Evolutionary conservation across 768 basidiomycete species (phyloP).

Genomic region (Myochromella boudieri): DNA sequence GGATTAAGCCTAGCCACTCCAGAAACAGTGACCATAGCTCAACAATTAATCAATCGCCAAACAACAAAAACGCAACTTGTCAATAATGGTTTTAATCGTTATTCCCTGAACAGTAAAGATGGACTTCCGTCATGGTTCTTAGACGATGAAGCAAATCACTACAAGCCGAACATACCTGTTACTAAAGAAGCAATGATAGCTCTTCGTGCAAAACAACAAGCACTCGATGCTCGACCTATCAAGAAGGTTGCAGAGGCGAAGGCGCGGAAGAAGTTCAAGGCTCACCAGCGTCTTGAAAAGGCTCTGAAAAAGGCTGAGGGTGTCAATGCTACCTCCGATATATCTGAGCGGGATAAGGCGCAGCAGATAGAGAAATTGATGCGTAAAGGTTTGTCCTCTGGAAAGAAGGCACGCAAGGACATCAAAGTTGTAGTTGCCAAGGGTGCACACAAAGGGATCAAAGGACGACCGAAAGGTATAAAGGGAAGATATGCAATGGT

Average conservation of each 20-base stretch:
- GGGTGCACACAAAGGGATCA: constrained; percentile 84
- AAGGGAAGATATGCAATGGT: constrained; percentile 97
- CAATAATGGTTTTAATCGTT: constrained; percentile 94
- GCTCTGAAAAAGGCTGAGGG: constrained; percentile 96
- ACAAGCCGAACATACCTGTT: constrained; percentile 93
- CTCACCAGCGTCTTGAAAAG: constrained; percentile 81
- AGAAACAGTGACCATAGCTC: constrained; percentile 90
- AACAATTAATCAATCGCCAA: constrained; percentile 86
- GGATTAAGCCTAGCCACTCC: constrained; percentile 83
- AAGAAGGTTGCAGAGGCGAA: constrained; percentile 99
- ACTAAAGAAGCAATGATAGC: constrained; percentile 92
- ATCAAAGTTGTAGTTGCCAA: constrained; percentile 91
- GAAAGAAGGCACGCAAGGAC: constrained; percentile 67
- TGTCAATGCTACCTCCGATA: constrained; percentile 81
- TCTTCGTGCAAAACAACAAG: constrained; percentile 86
- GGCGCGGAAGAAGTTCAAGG: constrained; percentile 92
- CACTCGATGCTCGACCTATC: constrained; percentile 94
- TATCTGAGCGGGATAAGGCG: constrained; percentile 95
- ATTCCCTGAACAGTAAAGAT: constrained; percentile 90
- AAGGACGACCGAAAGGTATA: constrained; percentile 93
- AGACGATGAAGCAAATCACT: constrained; percentile 91
- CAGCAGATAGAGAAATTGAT: constrained; percentile 91
- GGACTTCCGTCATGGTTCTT: constrained; percentile 95
- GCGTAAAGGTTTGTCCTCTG: constrained; percentile 71
- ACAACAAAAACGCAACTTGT: constrained; percentile 86